Conservation (phyloP, 176 grass and related monocot genomes). For the Aegilops tauschii region DNA sequence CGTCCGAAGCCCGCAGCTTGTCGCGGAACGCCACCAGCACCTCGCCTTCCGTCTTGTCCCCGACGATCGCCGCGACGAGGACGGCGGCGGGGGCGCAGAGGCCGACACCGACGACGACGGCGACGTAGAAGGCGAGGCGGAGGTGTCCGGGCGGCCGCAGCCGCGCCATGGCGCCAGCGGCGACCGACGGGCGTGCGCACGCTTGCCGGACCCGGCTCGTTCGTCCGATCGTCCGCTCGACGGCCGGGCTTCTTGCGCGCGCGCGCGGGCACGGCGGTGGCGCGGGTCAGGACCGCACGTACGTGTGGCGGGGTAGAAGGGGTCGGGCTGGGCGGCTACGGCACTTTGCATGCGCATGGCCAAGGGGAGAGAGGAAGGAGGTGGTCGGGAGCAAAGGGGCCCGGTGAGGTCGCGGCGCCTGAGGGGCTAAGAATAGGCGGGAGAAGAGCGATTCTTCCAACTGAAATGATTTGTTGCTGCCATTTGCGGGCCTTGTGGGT, state of each 20-base stretch:
- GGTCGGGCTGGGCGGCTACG: constrained; percentile 21
- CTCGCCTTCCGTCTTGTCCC: constrained; percentile 30
- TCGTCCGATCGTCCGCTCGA: neutral
- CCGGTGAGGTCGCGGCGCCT: constrained; percentile 24
- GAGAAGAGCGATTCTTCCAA: neutral
- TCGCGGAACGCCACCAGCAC: constrained; percentile 68
- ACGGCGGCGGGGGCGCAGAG: neutral
- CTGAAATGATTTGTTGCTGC: constrained; percentile 18
- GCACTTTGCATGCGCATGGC: constrained; percentile 29
- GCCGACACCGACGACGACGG: neutral
- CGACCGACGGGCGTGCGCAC: neutral
- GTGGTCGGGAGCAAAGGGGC: constrained; percentile 38
- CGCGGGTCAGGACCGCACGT: constrained; percentile 18
- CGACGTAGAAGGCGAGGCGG: neutral
- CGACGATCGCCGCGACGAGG: neutral
- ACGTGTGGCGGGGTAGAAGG: neutral
- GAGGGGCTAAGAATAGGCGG: constrained; percentile 61
- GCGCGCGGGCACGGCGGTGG: neutral
- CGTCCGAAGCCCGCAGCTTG: constrained; percentile 35
- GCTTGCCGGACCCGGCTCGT: neutral
- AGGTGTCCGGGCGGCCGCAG: constrained; percentile 11
- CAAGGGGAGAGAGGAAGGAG: constrained; percentile 36
- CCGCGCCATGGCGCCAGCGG: constrained; percentile 31
- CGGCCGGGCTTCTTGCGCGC: neutral
- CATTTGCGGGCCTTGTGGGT: neutral